Evolutionary conservation across 2,329 filamentous ascomycete species (phyloP).

Genomic region (Penicillium glabrum): DNA sequence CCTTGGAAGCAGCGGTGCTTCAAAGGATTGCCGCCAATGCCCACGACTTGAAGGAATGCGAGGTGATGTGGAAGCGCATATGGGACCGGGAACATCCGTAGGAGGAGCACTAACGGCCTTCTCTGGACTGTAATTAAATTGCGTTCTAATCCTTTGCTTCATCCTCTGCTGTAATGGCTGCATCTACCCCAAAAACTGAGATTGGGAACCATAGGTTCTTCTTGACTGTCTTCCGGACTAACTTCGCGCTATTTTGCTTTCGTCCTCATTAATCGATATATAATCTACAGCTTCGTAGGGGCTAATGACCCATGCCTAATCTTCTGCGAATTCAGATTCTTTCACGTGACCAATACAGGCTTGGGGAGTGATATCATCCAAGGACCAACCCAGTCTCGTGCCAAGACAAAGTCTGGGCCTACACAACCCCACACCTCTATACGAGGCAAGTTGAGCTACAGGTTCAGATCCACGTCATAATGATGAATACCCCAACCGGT

Average conservation of each 20-base stretch:
- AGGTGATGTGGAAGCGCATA: neutral
- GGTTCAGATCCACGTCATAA: constrained; percentile 27
- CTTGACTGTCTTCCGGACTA: too few species aligned
- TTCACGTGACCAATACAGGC: neutral
- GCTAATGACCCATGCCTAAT: too few species aligned
- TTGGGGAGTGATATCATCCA: neutral
- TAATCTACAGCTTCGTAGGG: too few species aligned
- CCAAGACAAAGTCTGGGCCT: neutral
- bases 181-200: neutral
- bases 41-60: neutral
- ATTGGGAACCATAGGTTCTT: too few species aligned
- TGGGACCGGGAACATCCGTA: neutral
- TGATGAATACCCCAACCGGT: constrained; percentile 26
- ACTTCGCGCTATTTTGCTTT: too few species aligned
- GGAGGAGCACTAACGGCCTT: neutral
- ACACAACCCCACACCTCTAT: neutral
- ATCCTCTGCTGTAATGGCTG: neutral
- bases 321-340: neutral
- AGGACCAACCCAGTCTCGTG: neutral
- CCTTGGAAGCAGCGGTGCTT: neutral
- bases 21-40: neutral
- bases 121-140: neutral
- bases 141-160: neutral
- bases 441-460: neutral
- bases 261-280: too few species aligned